Evolutionary conservation across 352 stramenopile species (phyloP).

Genomic region (Globisporangium radiosum): DNA sequence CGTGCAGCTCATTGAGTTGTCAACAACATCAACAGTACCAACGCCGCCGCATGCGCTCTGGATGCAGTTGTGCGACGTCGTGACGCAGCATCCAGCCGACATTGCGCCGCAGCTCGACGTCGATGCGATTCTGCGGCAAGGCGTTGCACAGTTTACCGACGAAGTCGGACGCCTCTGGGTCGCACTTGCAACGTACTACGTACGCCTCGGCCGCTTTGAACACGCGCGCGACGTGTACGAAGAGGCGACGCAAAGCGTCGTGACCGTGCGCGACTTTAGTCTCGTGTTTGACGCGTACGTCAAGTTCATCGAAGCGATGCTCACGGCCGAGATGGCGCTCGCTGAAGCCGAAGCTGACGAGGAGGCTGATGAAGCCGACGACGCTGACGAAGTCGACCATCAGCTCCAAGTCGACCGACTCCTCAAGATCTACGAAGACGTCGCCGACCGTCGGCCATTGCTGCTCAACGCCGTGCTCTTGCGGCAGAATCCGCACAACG

Average conservation of each 20-base stretch:
- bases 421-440: slow-evolving; percentile 86
- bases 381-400: slow-evolving; percentile 61
- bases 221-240: slow-evolving; percentile 96
- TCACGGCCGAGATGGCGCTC: slow-evolving; percentile 95
- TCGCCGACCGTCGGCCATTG: slow-evolving; percentile 93
- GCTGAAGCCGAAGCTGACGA: slow-evolving; percentile 22
- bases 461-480: slow-evolving; percentile 95
- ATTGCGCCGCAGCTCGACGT: slow-evolving; percentile 89
- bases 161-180: slow-evolving; percentile 98
- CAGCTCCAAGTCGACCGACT: slow-evolving; percentile 71
- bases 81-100: slow-evolving; percentile 91
- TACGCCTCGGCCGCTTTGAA: slow-evolving; percentile 95
- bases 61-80: slow-evolving; percentile 96
- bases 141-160: slow-evolving; percentile 91
- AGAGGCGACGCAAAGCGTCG: slow-evolving; percentile 66
- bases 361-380: slow-evolving; percentile 48
- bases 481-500: slow-evolving; percentile 98
- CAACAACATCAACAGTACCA: slow-evolving; percentile 9
- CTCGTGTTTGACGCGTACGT: slow-evolving; percentile 99
- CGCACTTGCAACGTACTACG: slow-evolving; percentile 96
- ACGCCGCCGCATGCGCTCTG: slow-evolving; percentile 93
- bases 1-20: slow-evolving; percentile 56
- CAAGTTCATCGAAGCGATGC: slow-evolving; percentile 97
- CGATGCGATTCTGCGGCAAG: slow-evolving; percentile 93
- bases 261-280: slow-evolving; percentile 95